Percentiles rank a stretch among this genome's conserved stretches.
Evolutionary conservation across 75 land plant species (phyloP).

Genomic region (Ceratopteris richardii): DNA sequence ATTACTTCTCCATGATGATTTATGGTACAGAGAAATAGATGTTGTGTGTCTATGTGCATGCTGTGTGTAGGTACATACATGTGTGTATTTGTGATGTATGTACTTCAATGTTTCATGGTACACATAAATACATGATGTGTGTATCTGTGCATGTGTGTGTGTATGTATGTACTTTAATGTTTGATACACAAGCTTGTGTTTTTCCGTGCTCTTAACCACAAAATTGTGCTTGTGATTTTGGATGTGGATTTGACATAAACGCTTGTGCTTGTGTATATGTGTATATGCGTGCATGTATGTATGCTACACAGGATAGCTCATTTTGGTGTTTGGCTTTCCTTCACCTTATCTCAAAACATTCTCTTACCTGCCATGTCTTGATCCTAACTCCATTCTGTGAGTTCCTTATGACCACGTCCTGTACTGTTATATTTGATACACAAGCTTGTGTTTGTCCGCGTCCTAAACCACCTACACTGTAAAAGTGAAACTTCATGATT

Average conservation of each 20-base stretch:
- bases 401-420: constrained; percentile 34
- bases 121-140: too few species aligned
- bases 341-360: background rate
- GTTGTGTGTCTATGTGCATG: too few species aligned
- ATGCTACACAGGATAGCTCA: background rate
- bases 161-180: background rate
- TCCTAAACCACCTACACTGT: constrained; percentile 77
- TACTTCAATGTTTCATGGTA: too few species aligned
- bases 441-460: constrained; percentile 66
- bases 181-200: background rate
- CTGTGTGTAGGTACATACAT: too few species aligned
- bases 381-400: constrained; percentile 67
- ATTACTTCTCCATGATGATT: too few species aligned
- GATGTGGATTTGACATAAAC: background rate
- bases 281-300: background rate
- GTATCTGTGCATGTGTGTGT: background rate
- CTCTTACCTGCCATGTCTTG: constrained; percentile 83
- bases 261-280: background rate
- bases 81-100: too few species aligned
- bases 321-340: background rate
- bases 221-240: background rate
- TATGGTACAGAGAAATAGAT: too few species aligned
- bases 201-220: background rate
- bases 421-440: constrained; percentile 65
- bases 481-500: too few species aligned